Evolutionary conservation across 78 protist genomes (phyloP).

Genomic region (Emiliania huxleyi): DNA sequence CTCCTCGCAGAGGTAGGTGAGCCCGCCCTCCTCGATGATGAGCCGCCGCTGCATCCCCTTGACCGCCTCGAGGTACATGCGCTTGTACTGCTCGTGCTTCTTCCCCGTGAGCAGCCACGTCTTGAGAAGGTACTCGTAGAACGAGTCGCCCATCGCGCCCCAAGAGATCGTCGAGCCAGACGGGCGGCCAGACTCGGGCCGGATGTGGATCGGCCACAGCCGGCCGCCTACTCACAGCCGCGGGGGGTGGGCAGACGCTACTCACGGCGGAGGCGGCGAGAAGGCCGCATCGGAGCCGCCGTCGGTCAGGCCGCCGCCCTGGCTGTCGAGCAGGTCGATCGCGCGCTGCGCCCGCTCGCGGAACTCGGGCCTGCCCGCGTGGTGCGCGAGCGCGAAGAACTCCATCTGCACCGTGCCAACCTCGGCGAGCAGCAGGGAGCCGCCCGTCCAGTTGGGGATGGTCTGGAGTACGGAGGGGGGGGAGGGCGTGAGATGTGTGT

Average conservation of each 20-base stretch:
- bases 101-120: not conserved
- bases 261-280: too few relatives aligned
- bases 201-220: slow-evolving; percentile 9
- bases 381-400: slow-evolving; percentile 56
- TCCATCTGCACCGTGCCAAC: slow-evolving; percentile 82
- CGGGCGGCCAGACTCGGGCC: not conserved
- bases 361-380: slow-evolving; percentile 46
- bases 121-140: slow-evolving; percentile 81
- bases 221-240: not conserved
- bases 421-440: slow-evolving; percentile 71
- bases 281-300: too few relatives aligned
- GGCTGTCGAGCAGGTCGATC: not conserved
- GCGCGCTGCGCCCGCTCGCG: not conserved
- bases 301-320: too few relatives aligned
- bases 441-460: slow-evolving; percentile 39
- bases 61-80: slow-evolving; percentile 54
- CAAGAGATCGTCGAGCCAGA: not conserved
- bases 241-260: too few relatives aligned
- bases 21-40: not conserved
- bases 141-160: slow-evolving; percentile 77
- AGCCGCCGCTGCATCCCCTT: not conserved
- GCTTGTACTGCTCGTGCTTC: slow-evolving; percentile 36
- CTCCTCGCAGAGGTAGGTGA: slow-evolving; percentile 40
- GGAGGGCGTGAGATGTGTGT: too few relatives aligned
- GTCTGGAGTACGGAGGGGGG: too few relatives aligned